phyloP scores from a whole-genome alignment of 148 eudicot genomes.

The Arctostaphylos glauca region DNA sequence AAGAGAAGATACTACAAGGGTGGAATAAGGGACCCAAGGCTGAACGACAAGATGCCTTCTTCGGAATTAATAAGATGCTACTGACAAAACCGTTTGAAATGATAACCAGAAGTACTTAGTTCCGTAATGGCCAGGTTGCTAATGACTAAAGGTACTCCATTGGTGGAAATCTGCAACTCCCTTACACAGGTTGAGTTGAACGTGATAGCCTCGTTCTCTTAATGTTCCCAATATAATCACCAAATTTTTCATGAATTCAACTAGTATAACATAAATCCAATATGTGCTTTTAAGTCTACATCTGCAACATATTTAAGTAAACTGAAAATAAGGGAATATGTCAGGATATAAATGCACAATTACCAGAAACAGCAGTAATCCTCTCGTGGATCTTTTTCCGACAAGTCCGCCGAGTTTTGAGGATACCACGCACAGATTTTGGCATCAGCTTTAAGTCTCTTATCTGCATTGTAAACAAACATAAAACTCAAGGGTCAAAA shows the following conservation, averaged over 20 bases:
- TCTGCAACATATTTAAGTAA: background rate
- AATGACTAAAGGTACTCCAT: background rate
- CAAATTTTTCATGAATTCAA: background rate
- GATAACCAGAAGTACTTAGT: background rate
- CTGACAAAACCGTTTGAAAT: background rate
- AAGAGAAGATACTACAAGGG: background rate
- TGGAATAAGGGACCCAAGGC: background rate
- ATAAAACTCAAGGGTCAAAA: slow-evolving; percentile 9
- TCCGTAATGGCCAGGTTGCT: background rate
- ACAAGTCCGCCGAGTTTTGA: slow-evolving; percentile 65
- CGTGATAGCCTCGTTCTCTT: background rate
- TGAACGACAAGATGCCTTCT: background rate
- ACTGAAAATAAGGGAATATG: background rate
- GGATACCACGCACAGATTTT: slow-evolving; percentile 38
- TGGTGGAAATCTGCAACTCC: background rate
- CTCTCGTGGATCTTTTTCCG: slow-evolving; percentile 81
- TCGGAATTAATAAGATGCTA: background rate
- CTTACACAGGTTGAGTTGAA: background rate
- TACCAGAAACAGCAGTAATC: slow-evolving; percentile 69
- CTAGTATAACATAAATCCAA: background rate
- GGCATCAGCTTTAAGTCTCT: slow-evolving; percentile 80
- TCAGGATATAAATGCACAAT: slow-evolving; percentile 16
- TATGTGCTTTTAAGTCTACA: background rate
- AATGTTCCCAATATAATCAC: slow-evolving; percentile 3
- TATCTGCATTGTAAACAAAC: slow-evolving; percentile 45